Evolutionary conservation across 441 rosid species (phyloP).

Genomic region (Theobroma grandiflorum): DNA sequence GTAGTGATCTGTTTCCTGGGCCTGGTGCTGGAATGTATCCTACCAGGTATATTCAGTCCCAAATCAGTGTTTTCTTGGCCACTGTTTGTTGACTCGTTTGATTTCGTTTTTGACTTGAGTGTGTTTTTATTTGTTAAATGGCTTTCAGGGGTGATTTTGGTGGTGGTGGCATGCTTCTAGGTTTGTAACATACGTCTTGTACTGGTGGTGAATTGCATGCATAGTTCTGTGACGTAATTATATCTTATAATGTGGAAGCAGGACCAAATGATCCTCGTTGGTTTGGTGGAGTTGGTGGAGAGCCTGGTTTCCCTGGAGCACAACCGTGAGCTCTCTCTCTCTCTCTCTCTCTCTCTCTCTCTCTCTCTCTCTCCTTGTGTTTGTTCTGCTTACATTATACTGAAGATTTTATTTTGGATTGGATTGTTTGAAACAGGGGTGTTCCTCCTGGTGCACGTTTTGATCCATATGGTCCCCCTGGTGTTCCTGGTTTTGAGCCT

Average conservation of each 20-base stretch:
- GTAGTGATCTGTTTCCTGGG: slow-evolving; percentile 72
- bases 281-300: slow-evolving; percentile 53
- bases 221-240: background rate
- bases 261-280: slow-evolving; percentile 83
- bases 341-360: background rate
- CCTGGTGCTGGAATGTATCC: slow-evolving; percentile 85
- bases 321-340: slow-evolving; percentile 58
- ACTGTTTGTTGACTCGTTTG: background rate
- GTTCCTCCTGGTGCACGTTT: slow-evolving; percentile 96
- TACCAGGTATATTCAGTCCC: slow-evolving; percentile 46
- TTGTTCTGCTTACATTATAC: background rate
- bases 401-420: slow-evolving; percentile 14
- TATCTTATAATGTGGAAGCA: slow-evolving; percentile 41
- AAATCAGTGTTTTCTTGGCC: background rate
- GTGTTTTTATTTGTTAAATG: slow-evolving; percentile 22
- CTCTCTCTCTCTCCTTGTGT: background rate
- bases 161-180: slow-evolving; percentile 77
- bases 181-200: slow-evolving; percentile 41
- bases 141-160: slow-evolving; percentile 66
- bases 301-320: slow-evolving; percentile 51
- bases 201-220: slow-evolving; percentile 1
- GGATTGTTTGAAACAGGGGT: slow-evolving; percentile 57
- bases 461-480: slow-evolving; percentile 92
- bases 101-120: slow-evolving; percentile 16
- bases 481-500: slow-evolving; percentile 84